phyloP scores from a whole-genome alignment of 2,329 filamentous ascomycete species.

The Coleophoma crateriformis region DNA sequence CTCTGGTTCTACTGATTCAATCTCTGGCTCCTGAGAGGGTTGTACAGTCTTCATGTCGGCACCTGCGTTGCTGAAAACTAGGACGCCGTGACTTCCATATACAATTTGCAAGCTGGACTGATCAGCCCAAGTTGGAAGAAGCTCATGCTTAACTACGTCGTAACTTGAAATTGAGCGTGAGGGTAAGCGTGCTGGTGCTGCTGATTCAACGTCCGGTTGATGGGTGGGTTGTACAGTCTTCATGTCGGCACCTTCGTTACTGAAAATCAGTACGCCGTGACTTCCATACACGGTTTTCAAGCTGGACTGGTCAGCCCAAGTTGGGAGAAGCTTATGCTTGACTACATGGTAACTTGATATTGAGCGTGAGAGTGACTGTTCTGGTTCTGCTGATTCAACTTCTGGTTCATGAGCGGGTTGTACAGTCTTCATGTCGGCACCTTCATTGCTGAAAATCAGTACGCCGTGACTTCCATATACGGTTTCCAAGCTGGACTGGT shows the following conservation, averaged over 20 bases:
- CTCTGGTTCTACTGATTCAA: background rate
- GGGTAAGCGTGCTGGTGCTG: background rate
- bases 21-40: background rate
- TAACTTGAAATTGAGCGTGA: background rate
- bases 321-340: conserved; percentile 1
- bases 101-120: background rate
- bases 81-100: background rate
- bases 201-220: background rate
- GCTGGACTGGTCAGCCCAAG: conserved; percentile 1
- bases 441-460: background rate
- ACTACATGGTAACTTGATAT: background rate
- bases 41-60: background rate
- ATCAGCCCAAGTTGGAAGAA: conserved; percentile 3
- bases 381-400: background rate
- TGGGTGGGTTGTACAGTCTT: background rate
- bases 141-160: background rate
- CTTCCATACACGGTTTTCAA: background rate
- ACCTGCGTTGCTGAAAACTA: background rate
- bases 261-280: conserved; percentile 1
- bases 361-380: background rate
- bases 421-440: background rate
- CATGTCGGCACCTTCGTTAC: conserved; percentile 2
- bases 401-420: background rate
- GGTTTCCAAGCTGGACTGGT: background rate
- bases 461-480: background rate